Base-by-base conservation (phyloP, 139 green algal genomes). In the Microglena sp. region DNA sequence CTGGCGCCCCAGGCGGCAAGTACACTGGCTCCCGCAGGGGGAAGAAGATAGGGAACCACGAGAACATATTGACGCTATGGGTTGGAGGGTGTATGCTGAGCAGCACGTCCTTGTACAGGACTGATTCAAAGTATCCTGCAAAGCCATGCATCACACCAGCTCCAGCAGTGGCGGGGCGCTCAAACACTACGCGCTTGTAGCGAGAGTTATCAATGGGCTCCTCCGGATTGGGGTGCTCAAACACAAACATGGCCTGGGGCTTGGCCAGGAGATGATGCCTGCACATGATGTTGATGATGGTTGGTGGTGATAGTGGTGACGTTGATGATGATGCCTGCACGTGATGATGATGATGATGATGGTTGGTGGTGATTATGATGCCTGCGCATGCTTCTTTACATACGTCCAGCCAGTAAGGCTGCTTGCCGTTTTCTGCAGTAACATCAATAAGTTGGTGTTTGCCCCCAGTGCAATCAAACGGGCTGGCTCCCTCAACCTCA, bases 21-120 rank as follows among this genome's bases (percentile, higher is more conserved):
- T 86, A 74, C 7, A 96, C 55, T 0, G 91, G 90, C 36, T 86
- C 63, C 3, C 74, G 62, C 31, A 99, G 62, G 4, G 94, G 94
- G 67, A 99, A 98, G 78, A 88, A 98, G 72, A 98, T 98, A 33
- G 94, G 87, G 74, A 99, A 99, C 59, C 59, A 66, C 15, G 67
- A 69, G 70, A 82, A 84, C 90, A 96, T 96, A 77, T 86, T 81
- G 61, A 82, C 82, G 3, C 93, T 97, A 78, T 95, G 89, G 2
- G 77, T 96, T 29, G 81, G 63, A 1, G 93, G 94, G 62, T 93
- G 80, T 28, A 87, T 99, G 74, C 82, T 90, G 7, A 99, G 82
- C 56, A 76, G 65, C 28, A 99, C 85, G 40, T 89, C 76, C 22
- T 73, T 72, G 76, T 98, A 98, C 55, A 99, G 80, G 53, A 82